These are phyloP conservation scores for Nitzschia sp. DNA, from an alignment of 108 stramenopile species.

Conservation along the genomic window DNA sequence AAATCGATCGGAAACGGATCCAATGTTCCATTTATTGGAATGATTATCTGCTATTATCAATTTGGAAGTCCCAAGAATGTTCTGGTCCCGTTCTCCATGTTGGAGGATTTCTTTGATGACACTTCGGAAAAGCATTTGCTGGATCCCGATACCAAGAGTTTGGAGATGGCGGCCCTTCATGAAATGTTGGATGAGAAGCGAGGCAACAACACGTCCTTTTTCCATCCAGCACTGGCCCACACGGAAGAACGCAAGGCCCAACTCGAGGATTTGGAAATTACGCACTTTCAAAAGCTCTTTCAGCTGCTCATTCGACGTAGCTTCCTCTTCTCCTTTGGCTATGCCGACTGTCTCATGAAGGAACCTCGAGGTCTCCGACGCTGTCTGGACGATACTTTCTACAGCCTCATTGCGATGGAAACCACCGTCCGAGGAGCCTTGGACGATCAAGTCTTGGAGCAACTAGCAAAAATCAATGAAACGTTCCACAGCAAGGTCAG, in stretches of 20 bases:
- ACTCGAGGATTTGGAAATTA: conserved; percentile 25
- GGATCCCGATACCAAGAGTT: conserved; percentile 5
- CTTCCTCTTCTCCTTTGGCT: conserved; percentile 39
- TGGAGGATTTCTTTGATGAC: conserved; percentile 33
- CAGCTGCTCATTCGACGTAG: conserved; percentile 39
- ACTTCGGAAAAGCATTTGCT: conserved; percentile 26
- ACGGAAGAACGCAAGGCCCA: conserved; percentile 9
- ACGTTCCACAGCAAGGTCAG: conserved; percentile 5
- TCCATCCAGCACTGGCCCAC: conserved; percentile 12
- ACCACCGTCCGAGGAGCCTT: conserved; percentile 28
- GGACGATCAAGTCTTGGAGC: conserved; percentile 28
- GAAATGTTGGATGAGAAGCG: conserved; percentile 22
- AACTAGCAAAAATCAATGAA: conserved; percentile 19
- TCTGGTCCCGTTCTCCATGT: conserved; percentile 23
- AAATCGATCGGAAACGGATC: conserved; percentile 18
- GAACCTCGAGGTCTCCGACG: conserved; percentile 27
- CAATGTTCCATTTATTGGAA: conserved; percentile 22
- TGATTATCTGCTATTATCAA: conserved; percentile 35
- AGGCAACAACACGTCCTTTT: conserved; percentile 14
- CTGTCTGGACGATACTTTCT: conserved; percentile 35
- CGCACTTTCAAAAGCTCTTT: conserved; percentile 31
- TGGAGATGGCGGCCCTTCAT: conserved; percentile 35
- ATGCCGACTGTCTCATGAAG: conserved; percentile 32
- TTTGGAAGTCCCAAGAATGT: conserved; percentile 27
- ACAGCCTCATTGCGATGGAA: conserved; percentile 29